These are phyloP conservation scores for Thermomyces lanuginosus DNA, from an alignment of 2,329 filamentous ascomycete species.

Conservation along the genomic window DNA sequence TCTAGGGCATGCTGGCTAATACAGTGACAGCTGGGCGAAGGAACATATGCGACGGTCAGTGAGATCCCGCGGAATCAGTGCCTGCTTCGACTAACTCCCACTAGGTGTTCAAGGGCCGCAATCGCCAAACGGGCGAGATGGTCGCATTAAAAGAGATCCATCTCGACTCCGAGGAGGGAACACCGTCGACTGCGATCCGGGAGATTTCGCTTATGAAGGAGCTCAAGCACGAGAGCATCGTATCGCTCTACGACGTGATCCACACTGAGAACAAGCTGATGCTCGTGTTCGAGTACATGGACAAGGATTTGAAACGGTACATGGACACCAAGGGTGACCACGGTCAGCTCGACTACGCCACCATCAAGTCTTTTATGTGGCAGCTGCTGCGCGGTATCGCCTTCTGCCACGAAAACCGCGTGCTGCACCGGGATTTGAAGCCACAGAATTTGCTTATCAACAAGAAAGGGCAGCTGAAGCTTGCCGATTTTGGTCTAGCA, in stretches of 20 bases:
- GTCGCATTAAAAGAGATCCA: conserved; percentile 98
- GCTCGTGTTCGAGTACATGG: conserved; percentile 98
- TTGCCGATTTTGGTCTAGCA: conserved; percentile 87
- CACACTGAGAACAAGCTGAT: conserved; percentile 99
- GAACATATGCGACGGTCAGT: conserved; percentile 90
- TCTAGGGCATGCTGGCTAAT: conserved; percentile 14
- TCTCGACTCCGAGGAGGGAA: conserved; percentile 95
- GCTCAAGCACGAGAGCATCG: conserved; percentile 96
- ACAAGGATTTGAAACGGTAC: conserved; percentile 94
- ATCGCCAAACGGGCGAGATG: conserved; percentile 88
- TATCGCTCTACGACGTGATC: conserved; percentile 93
- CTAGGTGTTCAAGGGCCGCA: conserved; percentile 95
- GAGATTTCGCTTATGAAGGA: conserved; percentile 99
- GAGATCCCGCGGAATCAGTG: too few species aligned
- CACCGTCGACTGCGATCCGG: conserved; percentile 88
- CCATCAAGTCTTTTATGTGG: conserved; percentile 99
- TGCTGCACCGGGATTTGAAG: conserved; percentile 88
- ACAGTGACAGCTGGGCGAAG: conserved; percentile 57
- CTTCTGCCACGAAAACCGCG: conserved; percentile 94
- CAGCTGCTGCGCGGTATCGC: conserved; percentile 90
- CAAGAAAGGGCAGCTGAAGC: conserved; percentile 72
- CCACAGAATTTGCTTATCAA: conserved; percentile 95
- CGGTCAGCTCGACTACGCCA: conserved; percentile 70
- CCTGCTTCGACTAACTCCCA: too few species aligned
- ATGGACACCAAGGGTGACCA: conserved; percentile 90